phyloP scores from a whole-genome alignment of 768 basidiomycete genomes.

The Collybia sordida region DNA sequence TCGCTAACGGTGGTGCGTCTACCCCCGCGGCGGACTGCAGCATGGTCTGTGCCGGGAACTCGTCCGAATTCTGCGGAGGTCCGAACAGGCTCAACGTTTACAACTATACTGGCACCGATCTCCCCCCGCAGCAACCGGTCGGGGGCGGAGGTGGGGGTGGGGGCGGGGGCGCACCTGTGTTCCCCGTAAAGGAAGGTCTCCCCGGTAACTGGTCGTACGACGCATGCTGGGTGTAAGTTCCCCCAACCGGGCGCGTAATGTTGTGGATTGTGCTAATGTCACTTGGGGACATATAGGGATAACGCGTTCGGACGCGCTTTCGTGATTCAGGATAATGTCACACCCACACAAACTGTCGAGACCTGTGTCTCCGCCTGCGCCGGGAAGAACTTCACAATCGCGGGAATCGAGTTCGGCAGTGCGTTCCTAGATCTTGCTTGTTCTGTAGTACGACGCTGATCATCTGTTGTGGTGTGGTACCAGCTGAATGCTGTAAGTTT shows the following conservation, averaged over 20 bases:
- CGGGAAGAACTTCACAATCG: constrained; percentile 57
- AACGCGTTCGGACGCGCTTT: constrained; percentile 67
- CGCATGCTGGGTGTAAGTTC: constrained; percentile 63
- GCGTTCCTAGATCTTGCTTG: constrained; percentile 19
- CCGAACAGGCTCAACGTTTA: constrained; percentile 66
- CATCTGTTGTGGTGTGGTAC: constrained; percentile 3
- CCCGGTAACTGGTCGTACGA: constrained; percentile 58
- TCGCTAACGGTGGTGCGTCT: constrained; percentile 41
- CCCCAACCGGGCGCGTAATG: no score
- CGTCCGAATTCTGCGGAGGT: constrained; percentile 71
- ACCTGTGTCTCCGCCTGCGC: constrained; percentile 61
- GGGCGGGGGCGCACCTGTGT: constrained; percentile 31
- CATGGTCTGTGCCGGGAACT: constrained; percentile 66
- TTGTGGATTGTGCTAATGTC: background rate
- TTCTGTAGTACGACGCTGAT: background rate
- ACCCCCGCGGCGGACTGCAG: constrained; percentile 53
- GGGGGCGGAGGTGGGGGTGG: constrained; percentile 26
- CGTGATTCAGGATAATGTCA: constrained; percentile 19
- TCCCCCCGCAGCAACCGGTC: constrained; percentile 25
- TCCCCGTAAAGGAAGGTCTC: constrained; percentile 45
- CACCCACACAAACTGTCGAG: constrained; percentile 50
- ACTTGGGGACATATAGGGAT: constrained; percentile 31
- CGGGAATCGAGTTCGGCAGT: constrained; percentile 69
- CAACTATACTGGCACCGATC: constrained; percentile 63
- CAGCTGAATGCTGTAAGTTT: constrained; percentile 46